Percentiles rank a stretch among this genome's conserved stretches.
These are phyloP conservation scores for Melocanna baccifera DNA, from an alignment of 176 grass and related monocot species.

Conservation along the genomic window DNA sequence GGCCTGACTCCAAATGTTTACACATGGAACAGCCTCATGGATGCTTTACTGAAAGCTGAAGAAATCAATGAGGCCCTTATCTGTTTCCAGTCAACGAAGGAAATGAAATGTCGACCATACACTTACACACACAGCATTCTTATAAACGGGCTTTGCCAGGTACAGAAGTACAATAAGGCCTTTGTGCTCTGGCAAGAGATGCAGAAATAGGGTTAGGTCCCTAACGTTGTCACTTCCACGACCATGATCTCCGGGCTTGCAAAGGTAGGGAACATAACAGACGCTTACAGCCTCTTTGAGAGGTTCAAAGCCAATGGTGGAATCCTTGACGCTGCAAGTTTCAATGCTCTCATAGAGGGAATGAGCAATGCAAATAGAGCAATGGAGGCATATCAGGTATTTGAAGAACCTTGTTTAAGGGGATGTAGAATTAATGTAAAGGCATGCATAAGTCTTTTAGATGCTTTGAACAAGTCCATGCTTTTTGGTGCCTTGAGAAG, in stretches of 20 bases:
- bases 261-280: slow-evolving; percentile 79
- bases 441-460: slow-evolving; percentile 83
- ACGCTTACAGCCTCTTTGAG: slow-evolving; percentile 73
- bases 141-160: slow-evolving; percentile 80
- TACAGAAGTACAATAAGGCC: slow-evolving; percentile 95
- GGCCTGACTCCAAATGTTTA: slow-evolving; percentile 77
- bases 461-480: slow-evolving; percentile 79
- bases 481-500: no score
- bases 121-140: slow-evolving; percentile 87
- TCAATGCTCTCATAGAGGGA: slow-evolving; percentile 92
- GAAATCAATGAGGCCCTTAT: slow-evolving; percentile 92
- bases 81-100: slow-evolving; percentile 92
- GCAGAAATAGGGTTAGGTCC: slow-evolving; percentile 72
- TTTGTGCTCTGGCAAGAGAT: slow-evolving; percentile 99
- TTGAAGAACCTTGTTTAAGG: slow-evolving; percentile 73
- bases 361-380: slow-evolving; percentile 93
- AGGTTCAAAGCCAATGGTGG: slow-evolving; percentile 85
- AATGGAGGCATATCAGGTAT: slow-evolving; percentile 74
- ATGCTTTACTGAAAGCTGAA: slow-evolving; percentile 92
- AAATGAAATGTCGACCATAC: slow-evolving; percentile 81
- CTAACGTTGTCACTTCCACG: slow-evolving; percentile 87
- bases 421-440: slow-evolving; percentile 81
- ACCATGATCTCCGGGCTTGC: slow-evolving; percentile 89
- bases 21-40: slow-evolving; percentile 89
- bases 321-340: slow-evolving; percentile 63